Conservation (phyloP, 2,329 filamentous ascomycete species). For the Apiospora pterosperma region DNA sequence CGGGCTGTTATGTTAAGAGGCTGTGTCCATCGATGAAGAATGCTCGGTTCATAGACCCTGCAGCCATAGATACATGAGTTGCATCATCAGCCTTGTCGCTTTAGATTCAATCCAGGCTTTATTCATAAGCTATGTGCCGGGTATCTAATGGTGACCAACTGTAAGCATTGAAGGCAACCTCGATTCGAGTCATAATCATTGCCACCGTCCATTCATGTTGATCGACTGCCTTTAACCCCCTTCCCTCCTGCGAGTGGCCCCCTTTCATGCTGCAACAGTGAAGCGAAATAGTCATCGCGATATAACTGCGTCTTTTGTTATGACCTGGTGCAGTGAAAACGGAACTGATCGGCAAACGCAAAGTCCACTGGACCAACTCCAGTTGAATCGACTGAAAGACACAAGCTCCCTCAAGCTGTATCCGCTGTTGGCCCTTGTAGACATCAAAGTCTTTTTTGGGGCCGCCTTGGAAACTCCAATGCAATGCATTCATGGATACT, state of each 20-base stretch:
- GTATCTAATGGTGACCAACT: background rate
- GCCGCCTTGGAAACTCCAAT: slow-evolving; percentile 5
- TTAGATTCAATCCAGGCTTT: background rate
- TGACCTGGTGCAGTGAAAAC: background rate
- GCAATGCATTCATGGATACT: slow-evolving; percentile 5
- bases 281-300: background rate
- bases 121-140: background rate
- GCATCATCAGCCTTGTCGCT: no score
- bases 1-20: no score
- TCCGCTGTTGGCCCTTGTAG: background rate
- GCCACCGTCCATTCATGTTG: background rate
- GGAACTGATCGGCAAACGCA: background rate
- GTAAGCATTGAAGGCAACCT: background rate
- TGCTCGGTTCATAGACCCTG: no score
- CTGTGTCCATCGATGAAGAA: background rate
- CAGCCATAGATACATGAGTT: no score
- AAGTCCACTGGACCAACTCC: background rate
- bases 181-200: background rate
- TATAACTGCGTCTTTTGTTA: background rate
- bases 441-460: slow-evolving; percentile 1
- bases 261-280: background rate
- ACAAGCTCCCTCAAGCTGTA: background rate
- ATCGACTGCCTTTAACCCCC: background rate
- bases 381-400: background rate
- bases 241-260: background rate